Base-by-base conservation (phyloP, 345 rosid genomes). In the Syzygium aqueum region DNA sequence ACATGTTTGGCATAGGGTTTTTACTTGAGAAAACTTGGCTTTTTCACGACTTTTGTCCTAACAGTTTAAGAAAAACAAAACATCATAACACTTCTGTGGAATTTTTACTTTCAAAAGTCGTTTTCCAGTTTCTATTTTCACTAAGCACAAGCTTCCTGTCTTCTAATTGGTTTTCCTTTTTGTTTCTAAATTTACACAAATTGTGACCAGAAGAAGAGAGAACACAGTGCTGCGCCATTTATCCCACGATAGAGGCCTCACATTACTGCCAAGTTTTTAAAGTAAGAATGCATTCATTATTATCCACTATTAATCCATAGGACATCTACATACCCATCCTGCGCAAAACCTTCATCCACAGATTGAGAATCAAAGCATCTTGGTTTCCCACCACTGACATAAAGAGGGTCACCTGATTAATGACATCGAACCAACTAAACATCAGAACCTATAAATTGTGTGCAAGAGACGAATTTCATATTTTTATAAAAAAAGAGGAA, bases 351-450 rank as follows among this genome's bases (percentile, higher is more conserved):
- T 88, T 91, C 94, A 89, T 93, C 93, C 21, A 88, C 91, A 80
- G 56, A n/a, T 88, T 93, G 93, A 83, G 92, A 85, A 86, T 88
- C 90, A 63, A 89, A 91, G 89, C 89, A 85, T 89, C 90, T 94
- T 57, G 99, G 97, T 88, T 92, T 94, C 87, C 98, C 98, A 5
- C 98, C 97, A 53, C 77, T 89, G 67, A 88, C 91, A 92, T 96
- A 95, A 30, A 95, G 97, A 82, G 97, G 95, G 93, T 97, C 95
- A 84, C 96, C 99, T 96, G 95, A 87, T 89, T 8, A 59, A 59
- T 61, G 51, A 33, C 84, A 86, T 33, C 25, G 11, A 33, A 17
- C 25, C 25, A 73, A 73, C 80, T 73, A 61, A 84, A 78, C 56
- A 40, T 30, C 53, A 84, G 43, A 53, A 51, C 22, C 37, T 16